A percentile compares a stretch with the other conserved stretches of the same genome.
phyloP scores from a whole-genome alignment of 345 rosid species.

The Psidium friedrichsthalianum region DNA sequence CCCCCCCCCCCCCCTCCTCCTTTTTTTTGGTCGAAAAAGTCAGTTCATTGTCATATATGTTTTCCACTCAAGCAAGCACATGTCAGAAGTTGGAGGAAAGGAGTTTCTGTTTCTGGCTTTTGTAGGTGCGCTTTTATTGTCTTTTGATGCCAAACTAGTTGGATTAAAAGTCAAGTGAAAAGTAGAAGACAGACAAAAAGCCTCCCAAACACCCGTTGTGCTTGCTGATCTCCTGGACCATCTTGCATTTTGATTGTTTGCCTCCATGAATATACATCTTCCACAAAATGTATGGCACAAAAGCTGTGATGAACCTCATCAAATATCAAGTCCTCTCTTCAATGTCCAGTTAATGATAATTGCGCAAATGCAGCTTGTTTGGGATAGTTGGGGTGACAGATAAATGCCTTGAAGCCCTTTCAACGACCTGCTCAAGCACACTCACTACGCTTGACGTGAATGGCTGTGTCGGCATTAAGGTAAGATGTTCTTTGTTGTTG shows the following conservation, averaged over 20 bases:
- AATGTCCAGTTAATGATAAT: background rate
- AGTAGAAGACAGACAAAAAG: too few relatives aligned
- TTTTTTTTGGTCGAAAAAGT: too few relatives aligned
- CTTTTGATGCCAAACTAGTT: background rate
- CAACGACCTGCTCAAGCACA: constrained; percentile 53
- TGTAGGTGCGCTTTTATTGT: background rate
- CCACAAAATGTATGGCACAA: background rate
- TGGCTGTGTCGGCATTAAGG: constrained; percentile 89
- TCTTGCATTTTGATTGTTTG: background rate
- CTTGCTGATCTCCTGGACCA: background rate
- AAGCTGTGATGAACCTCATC: background rate
- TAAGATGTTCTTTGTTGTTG: constrained; percentile 4
- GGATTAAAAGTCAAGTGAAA: background rate
- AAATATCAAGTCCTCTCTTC: background rate
- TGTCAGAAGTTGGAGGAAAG: background rate
- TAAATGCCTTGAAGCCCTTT: constrained; percentile 61
- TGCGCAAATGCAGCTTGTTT: constrained; percentile 53
- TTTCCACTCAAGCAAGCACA: background rate
- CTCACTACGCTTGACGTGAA: constrained; percentile 84
- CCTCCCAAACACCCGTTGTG: background rate
- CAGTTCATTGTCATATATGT: background rate
- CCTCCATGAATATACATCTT: background rate
- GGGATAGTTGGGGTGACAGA: constrained; percentile 93
- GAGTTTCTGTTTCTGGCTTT: background rate
- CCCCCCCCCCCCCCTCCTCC: too few relatives aligned